Percentiles rank a stretch among this genome's conserved stretches.
Evolutionary conservation across 2,329 filamentous ascomycete genomes (phyloP).

Genomic region (Leptographium wingfieldii): DNA sequence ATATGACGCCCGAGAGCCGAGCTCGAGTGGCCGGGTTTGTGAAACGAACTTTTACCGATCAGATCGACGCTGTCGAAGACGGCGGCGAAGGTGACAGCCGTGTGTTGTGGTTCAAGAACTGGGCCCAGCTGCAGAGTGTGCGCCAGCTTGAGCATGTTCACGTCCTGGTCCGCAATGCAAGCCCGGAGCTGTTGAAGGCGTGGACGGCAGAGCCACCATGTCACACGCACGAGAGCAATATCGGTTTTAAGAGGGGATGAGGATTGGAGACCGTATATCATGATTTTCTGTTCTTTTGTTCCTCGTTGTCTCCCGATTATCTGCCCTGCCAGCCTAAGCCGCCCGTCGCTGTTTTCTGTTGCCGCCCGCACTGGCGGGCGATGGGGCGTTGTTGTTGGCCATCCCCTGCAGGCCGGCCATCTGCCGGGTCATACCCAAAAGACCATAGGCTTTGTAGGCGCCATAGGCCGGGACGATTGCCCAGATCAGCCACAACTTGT

Average conservation of each 20-base stretch:
- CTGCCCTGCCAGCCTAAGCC: constrained; percentile 23
- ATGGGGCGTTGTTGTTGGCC: constrained; percentile 23
- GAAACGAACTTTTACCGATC: constrained; percentile 51
- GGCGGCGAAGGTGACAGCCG: constrained; percentile 26
- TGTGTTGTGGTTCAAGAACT: constrained; percentile 89
- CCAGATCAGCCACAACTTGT: constrained; percentile 55
- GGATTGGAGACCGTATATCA: background rate
- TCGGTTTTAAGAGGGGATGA: background rate
- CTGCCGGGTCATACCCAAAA: constrained; percentile 40
- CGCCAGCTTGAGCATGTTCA: constrained; percentile 84
- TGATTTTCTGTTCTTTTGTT: background rate
- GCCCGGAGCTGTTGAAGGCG: constrained; percentile 35
- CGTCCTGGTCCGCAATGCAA: constrained; percentile 49
- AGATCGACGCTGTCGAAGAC: constrained; percentile 29
- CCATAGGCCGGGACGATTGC: constrained; percentile 42
- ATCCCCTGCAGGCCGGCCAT: constrained; percentile 37
- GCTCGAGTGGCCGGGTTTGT: constrained; percentile 57
- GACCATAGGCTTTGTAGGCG: constrained; percentile 38
- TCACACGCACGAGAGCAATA: constrained; percentile 8
- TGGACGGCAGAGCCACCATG: constrained; percentile 38
- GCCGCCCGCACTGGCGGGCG: constrained; percentile 15
- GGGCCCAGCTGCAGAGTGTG: constrained; percentile 78
- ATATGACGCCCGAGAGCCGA: constrained; percentile 56
- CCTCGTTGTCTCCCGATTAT: background rate
- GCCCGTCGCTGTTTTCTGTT: constrained; percentile 44